A percentile compares a stretch with the other conserved stretches of the same genome.
Evolutionary conservation across 1,284 basidiomycete species (phyloP).

Genomic region (Agroathelia rolfsii): DNA sequence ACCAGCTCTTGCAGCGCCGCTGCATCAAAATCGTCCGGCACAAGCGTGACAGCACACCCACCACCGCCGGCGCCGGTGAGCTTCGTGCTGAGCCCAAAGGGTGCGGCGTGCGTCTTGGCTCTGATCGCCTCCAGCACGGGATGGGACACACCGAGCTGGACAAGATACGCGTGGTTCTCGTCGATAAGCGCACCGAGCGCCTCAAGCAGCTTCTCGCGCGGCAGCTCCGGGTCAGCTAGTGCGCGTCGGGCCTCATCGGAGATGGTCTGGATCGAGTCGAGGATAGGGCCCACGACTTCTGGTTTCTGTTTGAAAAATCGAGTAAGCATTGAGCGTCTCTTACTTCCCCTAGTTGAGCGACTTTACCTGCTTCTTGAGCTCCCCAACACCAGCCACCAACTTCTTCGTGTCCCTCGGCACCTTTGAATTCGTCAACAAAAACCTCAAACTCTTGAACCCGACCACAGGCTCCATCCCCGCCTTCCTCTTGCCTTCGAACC

Average conservation of each 20-base stretch:
- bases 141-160: constrained; percentile 90
- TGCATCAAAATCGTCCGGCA: constrained; percentile 78
- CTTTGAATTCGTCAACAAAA: constrained; percentile 89
- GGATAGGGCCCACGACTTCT: constrained; percentile 61
- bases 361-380: constrained; percentile 58
- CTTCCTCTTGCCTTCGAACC: constrained; percentile 61
- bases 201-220: constrained; percentile 50
- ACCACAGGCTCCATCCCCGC: constrained; percentile 74
- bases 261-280: constrained; percentile 74
- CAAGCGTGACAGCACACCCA: constrained; percentile 91
- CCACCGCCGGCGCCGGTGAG: constrained; percentile 98
- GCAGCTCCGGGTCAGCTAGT: constrained; percentile 66
- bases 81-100: constrained; percentile 83
- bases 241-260: constrained; percentile 70
- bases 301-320: constrained; percentile 49
- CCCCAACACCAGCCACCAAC: constrained; percentile 82
- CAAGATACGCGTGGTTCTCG: constrained; percentile 85
- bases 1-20: constrained; percentile 49
- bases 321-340: constrained; percentile 8
- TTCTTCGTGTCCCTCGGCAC: constrained; percentile 91
- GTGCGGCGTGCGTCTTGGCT: constrained; percentile 49
- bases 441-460: constrained; percentile 62
- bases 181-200: constrained; percentile 68
- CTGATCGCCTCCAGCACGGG: constrained; percentile 80
- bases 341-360: too few species aligned